Evolutionary conservation across 1,284 basidiomycete species (phyloP).

Genomic region (Cutaneotrichosporon cyanovorans): DNA sequence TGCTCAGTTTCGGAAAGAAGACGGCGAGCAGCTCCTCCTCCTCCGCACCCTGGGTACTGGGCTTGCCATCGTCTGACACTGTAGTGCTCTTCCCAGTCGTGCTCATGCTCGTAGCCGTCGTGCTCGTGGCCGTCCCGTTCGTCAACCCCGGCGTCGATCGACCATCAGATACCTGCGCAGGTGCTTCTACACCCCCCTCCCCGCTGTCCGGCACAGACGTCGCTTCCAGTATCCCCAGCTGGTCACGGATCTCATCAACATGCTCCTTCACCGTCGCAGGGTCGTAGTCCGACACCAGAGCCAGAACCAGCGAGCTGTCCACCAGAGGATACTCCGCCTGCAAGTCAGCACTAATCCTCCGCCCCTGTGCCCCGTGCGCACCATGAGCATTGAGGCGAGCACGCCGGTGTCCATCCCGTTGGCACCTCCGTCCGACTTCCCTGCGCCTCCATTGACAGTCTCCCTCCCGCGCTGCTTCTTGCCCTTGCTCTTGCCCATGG

Average conservation of each 20-base stretch:
- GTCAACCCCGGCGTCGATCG: too few relatives aligned
- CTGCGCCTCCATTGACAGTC: too few relatives aligned
- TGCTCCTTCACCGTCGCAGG: constrained; percentile 19
- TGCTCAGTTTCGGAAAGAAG: constrained; percentile 29
- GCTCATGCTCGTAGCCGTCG: too few relatives aligned
- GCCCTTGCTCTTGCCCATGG: constrained; percentile 1
- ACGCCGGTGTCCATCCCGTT: constrained; percentile 17
- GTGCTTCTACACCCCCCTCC: background rate
- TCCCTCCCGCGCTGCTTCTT: constrained; percentile 5
- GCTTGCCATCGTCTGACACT: constrained; percentile 1
- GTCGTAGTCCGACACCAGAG: constrained; percentile 37
- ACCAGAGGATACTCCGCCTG: constrained; percentile 41
- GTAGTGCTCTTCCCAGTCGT: too few relatives aligned
- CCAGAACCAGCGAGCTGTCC: constrained; percentile 35
- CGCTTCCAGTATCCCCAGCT: constrained; percentile 41
- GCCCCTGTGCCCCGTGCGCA: background rate
- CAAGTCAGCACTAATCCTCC: background rate
- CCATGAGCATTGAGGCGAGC: constrained; percentile 20
- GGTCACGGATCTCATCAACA: constrained; percentile 28
- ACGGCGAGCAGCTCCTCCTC: constrained; percentile 21
- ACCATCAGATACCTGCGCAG: background rate
- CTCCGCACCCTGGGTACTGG: constrained; percentile 3
- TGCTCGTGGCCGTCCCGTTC: too few relatives aligned
- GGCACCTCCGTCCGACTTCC: background rate
- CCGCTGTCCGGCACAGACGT: constrained; percentile 35